Percentiles rank a stretch among this genome's conserved stretches.
These are phyloP conservation scores for Mycena sanguinolenta DNA, from an alignment of 768 basidiomycete species.

Conservation along the genomic window DNA sequence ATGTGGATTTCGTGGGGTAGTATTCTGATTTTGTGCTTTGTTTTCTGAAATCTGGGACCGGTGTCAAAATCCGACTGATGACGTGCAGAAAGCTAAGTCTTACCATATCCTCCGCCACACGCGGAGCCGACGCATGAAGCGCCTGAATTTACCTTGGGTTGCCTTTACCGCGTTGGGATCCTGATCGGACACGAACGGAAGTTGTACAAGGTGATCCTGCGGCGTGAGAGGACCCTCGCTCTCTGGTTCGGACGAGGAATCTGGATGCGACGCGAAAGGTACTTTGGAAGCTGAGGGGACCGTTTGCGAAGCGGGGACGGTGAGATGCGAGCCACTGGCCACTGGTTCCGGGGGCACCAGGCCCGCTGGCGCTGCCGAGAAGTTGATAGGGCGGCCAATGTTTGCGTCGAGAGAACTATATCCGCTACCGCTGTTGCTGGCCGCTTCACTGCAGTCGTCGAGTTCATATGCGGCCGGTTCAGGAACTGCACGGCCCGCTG, in stretches of 20 bases:
- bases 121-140: constrained; percentile 23
- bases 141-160: constrained; percentile 12
- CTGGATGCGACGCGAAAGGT: neutral
- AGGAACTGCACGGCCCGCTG: neutral
- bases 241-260: neutral
- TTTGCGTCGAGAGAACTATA: constrained; percentile 16
- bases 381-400: neutral
- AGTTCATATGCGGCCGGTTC: neutral
- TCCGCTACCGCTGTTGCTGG: constrained; percentile 9
- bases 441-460: constrained; percentile 2
- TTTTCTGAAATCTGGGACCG: no score
- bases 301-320: neutral
- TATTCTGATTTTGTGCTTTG: no score
- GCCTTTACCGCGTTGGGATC: neutral
- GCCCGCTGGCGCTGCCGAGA: constrained; percentile 3
- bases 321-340: neutral
- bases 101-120: constrained; percentile 20
- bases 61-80: no score
- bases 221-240: constrained; percentile 5
- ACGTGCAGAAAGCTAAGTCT: no score
- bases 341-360: neutral
- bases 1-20: no score
- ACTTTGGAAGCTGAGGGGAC: neutral
- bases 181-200: neutral
- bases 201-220: constrained; percentile 1